Conservation (phyloP, 345 rosid species). For the Eucalyptus curtisii region DNA sequence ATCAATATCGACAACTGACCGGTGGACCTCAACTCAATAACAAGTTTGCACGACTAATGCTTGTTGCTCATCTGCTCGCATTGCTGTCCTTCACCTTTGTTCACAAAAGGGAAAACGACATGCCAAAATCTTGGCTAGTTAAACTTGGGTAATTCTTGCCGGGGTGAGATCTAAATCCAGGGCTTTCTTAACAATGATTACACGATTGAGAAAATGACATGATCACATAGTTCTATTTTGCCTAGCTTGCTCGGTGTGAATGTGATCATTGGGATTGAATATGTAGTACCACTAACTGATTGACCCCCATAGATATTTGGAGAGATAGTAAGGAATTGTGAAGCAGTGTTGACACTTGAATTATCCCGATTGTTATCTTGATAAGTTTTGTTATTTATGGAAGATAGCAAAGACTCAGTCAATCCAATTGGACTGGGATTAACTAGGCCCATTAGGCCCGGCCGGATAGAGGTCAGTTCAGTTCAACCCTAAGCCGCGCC, state of each 20-base stretch:
- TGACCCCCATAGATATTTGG: background rate
- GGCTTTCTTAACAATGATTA: background rate
- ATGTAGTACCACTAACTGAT: background rate
- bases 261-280: background rate
- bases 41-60: background rate
- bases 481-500: background rate
- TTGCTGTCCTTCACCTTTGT: background rate
- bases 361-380: background rate
- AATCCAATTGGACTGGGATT: background rate
- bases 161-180: background rate
- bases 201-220: background rate
- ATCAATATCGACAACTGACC: rapidly evolving
- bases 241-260: background rate
- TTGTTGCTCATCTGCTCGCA: background rate
- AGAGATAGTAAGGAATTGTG: background rate
- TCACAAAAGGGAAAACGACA: background rate
- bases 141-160: background rate
- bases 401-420: background rate
- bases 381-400: background rate
- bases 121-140: background rate
- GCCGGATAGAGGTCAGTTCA: background rate
- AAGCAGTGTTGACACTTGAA: background rate
- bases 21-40: background rate
- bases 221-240: background rate
- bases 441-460: background rate